A percentile compares a stretch with the other conserved stretches of the same genome.
These are phyloP conservation scores for Penicillium herquei DNA, from an alignment of 495 filamentous ascomycete genomes.

Conservation along the genomic window DNA sequence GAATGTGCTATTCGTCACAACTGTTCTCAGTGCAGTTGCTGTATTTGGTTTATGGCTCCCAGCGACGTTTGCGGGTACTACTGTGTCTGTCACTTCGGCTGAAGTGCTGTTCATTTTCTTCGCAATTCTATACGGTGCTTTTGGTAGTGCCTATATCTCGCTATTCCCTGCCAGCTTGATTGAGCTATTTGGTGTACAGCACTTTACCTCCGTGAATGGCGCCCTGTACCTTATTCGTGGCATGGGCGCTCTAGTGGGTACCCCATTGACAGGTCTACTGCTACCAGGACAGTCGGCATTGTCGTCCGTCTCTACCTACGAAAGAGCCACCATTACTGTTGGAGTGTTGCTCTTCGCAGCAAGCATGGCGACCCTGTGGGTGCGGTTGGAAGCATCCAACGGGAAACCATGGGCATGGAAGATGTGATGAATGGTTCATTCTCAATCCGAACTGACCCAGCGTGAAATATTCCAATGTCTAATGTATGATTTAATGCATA, in stretches of 20 bases:
- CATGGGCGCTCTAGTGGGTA: slow-evolving; percentile 52
- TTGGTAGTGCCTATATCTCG: slow-evolving; percentile 45
- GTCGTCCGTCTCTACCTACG: slow-evolving; percentile 21
- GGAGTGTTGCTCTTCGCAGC: slow-evolving; percentile 33
- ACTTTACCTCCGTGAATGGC: slow-evolving; percentile 58
- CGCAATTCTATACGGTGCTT: slow-evolving; percentile 50
- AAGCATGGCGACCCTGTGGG: slow-evolving; percentile 36
- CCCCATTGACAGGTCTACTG: slow-evolving; percentile 43
- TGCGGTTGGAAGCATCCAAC: slow-evolving; percentile 28
- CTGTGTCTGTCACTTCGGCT: slow-evolving; percentile 16
- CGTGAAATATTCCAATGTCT: no score
- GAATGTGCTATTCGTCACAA: slow-evolving; percentile 52
- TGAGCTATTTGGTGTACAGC: slow-evolving; percentile 57
- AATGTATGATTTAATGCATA: no score
- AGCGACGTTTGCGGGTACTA: slow-evolving; percentile 23
- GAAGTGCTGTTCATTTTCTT: slow-evolving; percentile 51
- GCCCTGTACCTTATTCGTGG: slow-evolving; percentile 58
- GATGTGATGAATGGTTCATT: slow-evolving; percentile 4
- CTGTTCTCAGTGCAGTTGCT: slow-evolving; percentile 39
- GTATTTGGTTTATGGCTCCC: slow-evolving; percentile 54
- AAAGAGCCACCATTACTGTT: slow-evolving; percentile 29
- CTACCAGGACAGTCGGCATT: slow-evolving; percentile 27
- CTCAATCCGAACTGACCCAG: no score
- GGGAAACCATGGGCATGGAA: slow-evolving; percentile 26
- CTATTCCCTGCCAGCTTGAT: slow-evolving; percentile 45